Conservation (phyloP, 2,329 filamentous ascomycete species). For the Xylariaceae sp. region DNA sequence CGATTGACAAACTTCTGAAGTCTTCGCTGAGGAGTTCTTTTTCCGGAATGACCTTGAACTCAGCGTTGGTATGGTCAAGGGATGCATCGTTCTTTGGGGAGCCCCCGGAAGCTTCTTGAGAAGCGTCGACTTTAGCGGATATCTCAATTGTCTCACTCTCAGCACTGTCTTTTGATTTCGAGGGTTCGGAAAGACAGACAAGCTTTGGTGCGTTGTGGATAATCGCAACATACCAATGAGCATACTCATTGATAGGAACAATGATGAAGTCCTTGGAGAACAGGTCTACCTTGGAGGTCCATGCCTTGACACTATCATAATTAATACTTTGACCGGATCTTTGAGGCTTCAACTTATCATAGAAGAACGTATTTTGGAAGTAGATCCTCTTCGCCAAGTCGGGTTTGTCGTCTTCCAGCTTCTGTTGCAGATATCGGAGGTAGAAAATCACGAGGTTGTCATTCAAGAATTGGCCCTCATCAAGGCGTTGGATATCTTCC, state of each 20-base stretch:
- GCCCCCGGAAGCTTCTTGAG: background rate
- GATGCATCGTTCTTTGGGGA: background rate
- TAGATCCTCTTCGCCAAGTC: conserved; percentile 62
- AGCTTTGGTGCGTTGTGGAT: conserved; percentile 81
- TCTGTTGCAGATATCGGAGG: conserved; percentile 64
- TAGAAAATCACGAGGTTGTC: conserved; percentile 92
- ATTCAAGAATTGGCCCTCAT: conserved; percentile 83
- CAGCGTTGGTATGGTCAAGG: background rate
- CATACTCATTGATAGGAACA: conserved; percentile 81
- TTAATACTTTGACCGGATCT: conserved; percentile 59
- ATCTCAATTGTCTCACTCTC: conserved; percentile 13
- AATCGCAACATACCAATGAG: conserved; percentile 92
- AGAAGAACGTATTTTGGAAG: conserved; percentile 93
- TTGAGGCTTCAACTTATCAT: conserved; percentile 63
- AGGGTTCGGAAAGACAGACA: conserved; percentile 29
- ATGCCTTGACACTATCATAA: conserved; percentile 77
- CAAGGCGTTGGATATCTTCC: conserved; percentile 68
- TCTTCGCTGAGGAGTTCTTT: conserved; percentile 21
- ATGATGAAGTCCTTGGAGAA: conserved; percentile 84
- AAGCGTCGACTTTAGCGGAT: conserved; percentile 6
- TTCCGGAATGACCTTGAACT: background rate
- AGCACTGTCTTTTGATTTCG: background rate
- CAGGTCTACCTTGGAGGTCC: conserved; percentile 82
- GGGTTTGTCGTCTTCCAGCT: conserved; percentile 50
- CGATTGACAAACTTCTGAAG: conserved; percentile 30